Conservation (phyloP, 2,329 filamentous ascomycete species). For the Cladophialophora exuberans region DNA sequence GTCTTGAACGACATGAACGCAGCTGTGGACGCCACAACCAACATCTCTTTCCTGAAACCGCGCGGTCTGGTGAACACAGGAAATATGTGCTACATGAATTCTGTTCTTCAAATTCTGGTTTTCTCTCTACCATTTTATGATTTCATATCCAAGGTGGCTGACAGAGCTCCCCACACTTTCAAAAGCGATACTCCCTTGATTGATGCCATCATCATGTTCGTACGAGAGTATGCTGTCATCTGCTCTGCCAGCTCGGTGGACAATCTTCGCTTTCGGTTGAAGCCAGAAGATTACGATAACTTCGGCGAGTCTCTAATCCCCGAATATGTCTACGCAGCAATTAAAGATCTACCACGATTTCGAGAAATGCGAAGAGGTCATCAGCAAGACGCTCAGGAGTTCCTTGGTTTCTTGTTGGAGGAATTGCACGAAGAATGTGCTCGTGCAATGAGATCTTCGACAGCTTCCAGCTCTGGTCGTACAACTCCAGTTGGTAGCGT, state of each 20-base stretch:
- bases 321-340: constrained; percentile 93
- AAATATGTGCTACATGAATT: constrained; percentile 99
- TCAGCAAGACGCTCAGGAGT: constrained; percentile 97
- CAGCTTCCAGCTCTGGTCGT: constrained; percentile 47
- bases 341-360: constrained; percentile 83
- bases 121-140: constrained; percentile 94
- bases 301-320: constrained; percentile 91
- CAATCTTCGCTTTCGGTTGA: constrained; percentile 72
- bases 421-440: constrained; percentile 92
- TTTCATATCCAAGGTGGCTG: constrained; percentile 84
- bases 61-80: constrained; percentile 94
- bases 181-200: constrained; percentile 92
- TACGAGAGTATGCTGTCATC: constrained; percentile 87
- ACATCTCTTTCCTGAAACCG: constrained; percentile 84
- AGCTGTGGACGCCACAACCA: constrained; percentile 55
- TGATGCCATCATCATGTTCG: constrained; percentile 96
- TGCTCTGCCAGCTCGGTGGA: constrained; percentile 76
- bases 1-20: constrained; percentile 75
- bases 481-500: constrained; percentile 47
- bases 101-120: constrained; percentile 92
- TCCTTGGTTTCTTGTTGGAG: constrained; percentile 88
- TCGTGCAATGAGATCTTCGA: constrained; percentile 67
- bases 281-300: constrained; percentile 81
- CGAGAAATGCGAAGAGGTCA: constrained; percentile 92
- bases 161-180: constrained; percentile 84